Evolutionary conservation across 2,329 filamentous ascomycete genomes (phyloP).

Genomic region (Arthrobotrys musiformis): DNA sequence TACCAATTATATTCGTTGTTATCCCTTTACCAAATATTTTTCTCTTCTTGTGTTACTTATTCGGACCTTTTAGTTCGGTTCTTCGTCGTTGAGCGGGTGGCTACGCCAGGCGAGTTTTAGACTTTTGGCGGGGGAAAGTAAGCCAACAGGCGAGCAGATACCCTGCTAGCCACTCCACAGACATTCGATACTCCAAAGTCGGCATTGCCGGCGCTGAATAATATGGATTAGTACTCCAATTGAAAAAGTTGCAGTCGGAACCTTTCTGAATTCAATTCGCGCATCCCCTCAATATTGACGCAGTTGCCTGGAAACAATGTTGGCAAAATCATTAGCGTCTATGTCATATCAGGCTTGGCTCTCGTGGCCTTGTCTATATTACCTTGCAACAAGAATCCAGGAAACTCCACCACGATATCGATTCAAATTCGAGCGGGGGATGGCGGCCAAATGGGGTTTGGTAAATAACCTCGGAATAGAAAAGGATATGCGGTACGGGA

Average conservation of each 20-base stretch:
- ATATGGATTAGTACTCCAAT: background rate
- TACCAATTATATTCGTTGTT: background rate
- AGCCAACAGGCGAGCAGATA: conserved; percentile 7
- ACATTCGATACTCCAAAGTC: conserved; percentile 4
- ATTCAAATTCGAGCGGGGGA: background rate
- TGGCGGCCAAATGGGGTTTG: conserved; percentile 19
- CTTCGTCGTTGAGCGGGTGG: conserved; percentile 3
- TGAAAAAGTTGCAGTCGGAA: conserved; percentile 29
- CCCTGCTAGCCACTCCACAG: background rate
- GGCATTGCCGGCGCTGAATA: conserved; percentile 5
- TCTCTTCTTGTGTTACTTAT: conserved; percentile 14
- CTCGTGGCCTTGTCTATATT: background rate
- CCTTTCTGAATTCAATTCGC: conserved; percentile 25
- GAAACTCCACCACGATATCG: background rate
- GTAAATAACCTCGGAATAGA: conserved; percentile 40
- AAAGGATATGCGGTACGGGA: background rate
- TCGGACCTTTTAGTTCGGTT: background rate
- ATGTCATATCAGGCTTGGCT: conserved; percentile 12
- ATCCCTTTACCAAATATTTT: background rate
- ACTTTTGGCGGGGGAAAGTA: conserved; percentile 9
- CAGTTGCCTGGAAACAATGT: conserved; percentile 23
- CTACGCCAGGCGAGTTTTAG: conserved; percentile 29
- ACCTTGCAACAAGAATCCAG: background rate
- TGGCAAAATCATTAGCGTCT: conserved; percentile 12
- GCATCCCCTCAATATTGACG: conserved; percentile 19